phyloP scores from a whole-genome alignment of 495 filamentous ascomycete genomes.

The Amphirosellinia nigrospora region DNA sequence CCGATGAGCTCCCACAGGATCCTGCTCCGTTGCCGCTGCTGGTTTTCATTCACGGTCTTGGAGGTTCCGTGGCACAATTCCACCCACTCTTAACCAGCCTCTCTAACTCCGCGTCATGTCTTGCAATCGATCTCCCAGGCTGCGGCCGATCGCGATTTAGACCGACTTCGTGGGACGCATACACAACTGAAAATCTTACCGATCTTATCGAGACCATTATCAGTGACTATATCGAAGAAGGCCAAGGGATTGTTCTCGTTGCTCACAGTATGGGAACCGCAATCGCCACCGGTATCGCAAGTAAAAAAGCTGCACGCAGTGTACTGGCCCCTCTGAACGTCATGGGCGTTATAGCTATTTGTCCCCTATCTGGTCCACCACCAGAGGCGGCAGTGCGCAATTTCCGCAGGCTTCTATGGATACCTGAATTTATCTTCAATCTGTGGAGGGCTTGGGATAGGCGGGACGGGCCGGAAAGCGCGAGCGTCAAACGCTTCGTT shows the following conservation, averaged over 20 bases:
- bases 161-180: conserved; percentile 76
- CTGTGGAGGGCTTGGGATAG: conserved; percentile 81
- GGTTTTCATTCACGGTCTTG: conserved; percentile 91
- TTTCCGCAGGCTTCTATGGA: conserved; percentile 62
- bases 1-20: conserved; percentile 72
- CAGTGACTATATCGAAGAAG: conserved; percentile 68
- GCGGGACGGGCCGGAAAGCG: conserved; percentile 75
- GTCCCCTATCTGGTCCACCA: conserved; percentile 70
- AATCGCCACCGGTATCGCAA: conserved; percentile 75
- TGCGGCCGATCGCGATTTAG: conserved; percentile 80
- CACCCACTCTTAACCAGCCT: conserved; percentile 80
- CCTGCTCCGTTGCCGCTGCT: conserved; percentile 80
- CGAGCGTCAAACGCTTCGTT: conserved; percentile 80
- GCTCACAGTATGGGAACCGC: conserved; percentile 90
- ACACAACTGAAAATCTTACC: conserved; percentile 74
- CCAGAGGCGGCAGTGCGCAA: conserved; percentile 57
- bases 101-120: conserved; percentile 82
- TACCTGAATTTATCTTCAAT: conserved; percentile 77
- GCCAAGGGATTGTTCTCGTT: conserved; percentile 79
- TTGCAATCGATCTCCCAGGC: conserved; percentile 89
- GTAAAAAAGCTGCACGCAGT: conserved; percentile 55
- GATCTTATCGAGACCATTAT: conserved; percentile 77
- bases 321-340: conserved; percentile 64
- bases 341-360: conserved; percentile 78
- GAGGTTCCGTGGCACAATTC: conserved; percentile 89